These are phyloP conservation scores for Novymonas esmeraldas DNA, from an alignment of 208 protist species.

Conservation along the genomic window DNA sequence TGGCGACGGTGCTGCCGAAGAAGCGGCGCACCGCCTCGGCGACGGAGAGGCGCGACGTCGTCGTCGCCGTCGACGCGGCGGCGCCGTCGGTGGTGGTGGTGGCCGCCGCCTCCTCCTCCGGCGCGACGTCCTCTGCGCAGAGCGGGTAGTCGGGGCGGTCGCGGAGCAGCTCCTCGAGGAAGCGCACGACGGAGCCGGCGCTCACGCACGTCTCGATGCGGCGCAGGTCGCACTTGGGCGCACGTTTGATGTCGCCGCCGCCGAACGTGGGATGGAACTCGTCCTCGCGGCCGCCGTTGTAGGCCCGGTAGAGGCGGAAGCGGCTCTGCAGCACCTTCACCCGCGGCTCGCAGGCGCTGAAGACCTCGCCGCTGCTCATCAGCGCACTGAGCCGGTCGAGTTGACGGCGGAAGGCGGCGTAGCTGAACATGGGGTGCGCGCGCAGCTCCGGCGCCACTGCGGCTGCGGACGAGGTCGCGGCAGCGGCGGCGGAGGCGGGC, in stretches of 20 bases:
- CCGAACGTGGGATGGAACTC: conserved; percentile 50
- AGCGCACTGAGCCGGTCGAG: conserved; percentile 48
- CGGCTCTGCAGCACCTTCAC: conserved; percentile 74
- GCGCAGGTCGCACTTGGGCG: conserved; percentile 61
- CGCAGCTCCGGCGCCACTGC: neutral
- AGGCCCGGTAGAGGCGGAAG: conserved; percentile 71
- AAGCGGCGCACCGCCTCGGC: conserved; percentile 37
- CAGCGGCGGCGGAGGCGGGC: neutral
- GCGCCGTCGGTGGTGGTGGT: neutral
- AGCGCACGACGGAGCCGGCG: conserved; percentile 41
- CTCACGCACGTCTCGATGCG: conserved; percentile 64
- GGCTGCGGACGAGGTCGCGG: neutral
- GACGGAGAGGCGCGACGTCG: conserved; percentile 21
- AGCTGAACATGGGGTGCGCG: conserved; percentile 41
- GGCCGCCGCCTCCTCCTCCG: neutral
- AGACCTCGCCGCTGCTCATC: conserved; percentile 45
- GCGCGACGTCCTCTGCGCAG: conserved; percentile 19
- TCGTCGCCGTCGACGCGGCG: conserved; percentile 1
- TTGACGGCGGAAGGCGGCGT: conserved; percentile 39
- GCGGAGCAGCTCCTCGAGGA: conserved; percentile 38
- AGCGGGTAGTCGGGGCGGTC: conserved; percentile 22
- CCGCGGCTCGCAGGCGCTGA: conserved; percentile 78
- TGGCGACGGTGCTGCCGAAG: conserved; percentile 24
- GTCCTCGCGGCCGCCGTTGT: conserved; percentile 75
- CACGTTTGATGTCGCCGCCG: conserved; percentile 43